Conservation (phyloP, 1,284 basidiomycete genomes). For the Exsudoporus floridanus region DNA sequence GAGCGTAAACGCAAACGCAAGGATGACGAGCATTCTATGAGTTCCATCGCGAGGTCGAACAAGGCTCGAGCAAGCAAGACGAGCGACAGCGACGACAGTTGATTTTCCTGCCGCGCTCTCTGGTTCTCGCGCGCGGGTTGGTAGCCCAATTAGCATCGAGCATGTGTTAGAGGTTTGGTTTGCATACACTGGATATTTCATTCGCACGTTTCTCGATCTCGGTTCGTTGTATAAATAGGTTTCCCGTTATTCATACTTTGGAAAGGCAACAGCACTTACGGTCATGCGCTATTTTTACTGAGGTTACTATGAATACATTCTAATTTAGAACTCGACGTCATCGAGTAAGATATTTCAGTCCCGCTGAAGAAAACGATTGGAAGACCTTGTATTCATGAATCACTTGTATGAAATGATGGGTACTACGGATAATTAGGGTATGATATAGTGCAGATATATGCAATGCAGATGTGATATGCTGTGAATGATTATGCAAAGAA, state of each 20-base stretch:
- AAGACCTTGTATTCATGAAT: not conserved
- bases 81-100: conserved; percentile 32
- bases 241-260: conserved; percentile 4
- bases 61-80: conserved; percentile 6
- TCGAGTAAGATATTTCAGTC: not conserved
- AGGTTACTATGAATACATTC: conserved; percentile 1
- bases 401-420: not conserved
- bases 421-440: conserved; percentile 1
- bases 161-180: conserved; percentile 7
- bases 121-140: not conserved
- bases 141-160: not conserved
- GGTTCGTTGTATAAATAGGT: conserved; percentile 20
- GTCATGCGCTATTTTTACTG: conserved; percentile 11
- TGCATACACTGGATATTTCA: conserved; percentile 4
- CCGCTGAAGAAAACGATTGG: not conserved
- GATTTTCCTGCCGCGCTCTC: conserved; percentile 2
- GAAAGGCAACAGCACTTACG: conserved; percentile 1
- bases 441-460: not conserved
- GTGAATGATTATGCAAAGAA: not conserved
- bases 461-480: not conserved
- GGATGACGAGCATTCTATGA: conserved; percentile 25
- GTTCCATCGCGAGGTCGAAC: conserved; percentile 7
- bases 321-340: conserved; percentile 14
- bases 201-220: conserved; percentile 5
- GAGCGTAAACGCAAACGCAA: conserved; percentile 61